A percentile compares a stretch with the other conserved stretches of the same genome.
phyloP scores from a whole-genome alignment of 371 early-diverging fungal species.

The Chytridiales sp. region DNA sequence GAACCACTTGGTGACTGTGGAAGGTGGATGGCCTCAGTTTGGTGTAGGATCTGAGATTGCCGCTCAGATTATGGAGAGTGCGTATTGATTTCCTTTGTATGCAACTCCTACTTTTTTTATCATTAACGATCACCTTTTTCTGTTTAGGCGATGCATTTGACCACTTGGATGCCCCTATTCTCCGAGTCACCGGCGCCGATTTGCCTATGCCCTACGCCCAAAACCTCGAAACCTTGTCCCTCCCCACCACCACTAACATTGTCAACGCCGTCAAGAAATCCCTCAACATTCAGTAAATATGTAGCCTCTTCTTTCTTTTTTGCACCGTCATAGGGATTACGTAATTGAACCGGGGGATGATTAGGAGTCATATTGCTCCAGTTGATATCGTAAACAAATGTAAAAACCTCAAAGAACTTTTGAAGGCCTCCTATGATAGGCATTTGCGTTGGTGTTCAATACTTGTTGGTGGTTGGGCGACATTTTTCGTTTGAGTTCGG shows the following conservation, averaged over 20 bases:
- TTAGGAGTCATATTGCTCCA: no score
- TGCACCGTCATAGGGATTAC: no score
- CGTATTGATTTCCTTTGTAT: conserved; percentile 21
- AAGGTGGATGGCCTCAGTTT: conserved; percentile 97
- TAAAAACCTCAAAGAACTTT: no score
- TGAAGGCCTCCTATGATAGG: no score
- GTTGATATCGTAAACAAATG: no score
- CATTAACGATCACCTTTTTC: not conserved
- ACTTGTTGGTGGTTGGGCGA: no score
- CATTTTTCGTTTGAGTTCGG: no score
- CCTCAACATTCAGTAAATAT: conserved; percentile 32
- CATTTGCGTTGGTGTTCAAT: no score
- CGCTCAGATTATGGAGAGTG: conserved; percentile 92
- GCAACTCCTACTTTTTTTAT: not conserved
- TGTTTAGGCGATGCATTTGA: conserved; percentile 83
- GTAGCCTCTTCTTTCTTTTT: no score
- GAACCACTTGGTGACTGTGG: conserved; percentile 95
- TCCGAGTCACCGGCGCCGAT: conserved; percentile 96
- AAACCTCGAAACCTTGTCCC: conserved; percentile 89
- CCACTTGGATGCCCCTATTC: conserved; percentile 94
- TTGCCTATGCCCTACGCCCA: conserved; percentile 98
- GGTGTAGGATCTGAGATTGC: conserved; percentile 97
- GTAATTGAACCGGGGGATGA: no score
- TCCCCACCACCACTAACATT: conserved; percentile 89
- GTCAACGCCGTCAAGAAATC: conserved; percentile 45